Conservation (phyloP, 371 early-diverging fungal species). For the Sporodiniella umbellata region DNA sequence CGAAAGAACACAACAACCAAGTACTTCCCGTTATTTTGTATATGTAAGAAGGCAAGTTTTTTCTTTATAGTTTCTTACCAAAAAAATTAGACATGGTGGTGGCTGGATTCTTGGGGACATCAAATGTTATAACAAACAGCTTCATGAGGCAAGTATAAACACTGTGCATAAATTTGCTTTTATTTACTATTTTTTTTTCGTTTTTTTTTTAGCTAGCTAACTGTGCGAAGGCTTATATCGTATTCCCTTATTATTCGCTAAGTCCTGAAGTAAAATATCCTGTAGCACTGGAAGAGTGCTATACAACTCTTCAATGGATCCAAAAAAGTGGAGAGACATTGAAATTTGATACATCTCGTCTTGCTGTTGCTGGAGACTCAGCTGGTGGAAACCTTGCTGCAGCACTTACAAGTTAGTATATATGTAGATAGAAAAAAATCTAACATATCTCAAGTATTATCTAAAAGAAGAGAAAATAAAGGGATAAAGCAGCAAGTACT, state of each 20-base stretch:
- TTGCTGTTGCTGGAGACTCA: conserved; percentile 31
- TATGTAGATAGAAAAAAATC: too few relatives aligned
- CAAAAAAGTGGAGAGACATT: conserved; percentile 18
- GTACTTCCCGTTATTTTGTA: conserved; percentile 13
- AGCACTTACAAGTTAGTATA: conserved; percentile 22
- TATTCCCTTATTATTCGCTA: conserved; percentile 23
- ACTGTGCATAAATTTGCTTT: too few relatives aligned
- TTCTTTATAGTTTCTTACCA: too few relatives aligned
- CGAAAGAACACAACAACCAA: conserved; percentile 6
- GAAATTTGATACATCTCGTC: conserved; percentile 15
- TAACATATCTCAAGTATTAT: conserved; percentile 14
- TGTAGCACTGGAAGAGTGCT: conserved; percentile 28
- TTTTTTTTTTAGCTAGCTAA: conserved; percentile 13
- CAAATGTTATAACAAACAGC: background rate
- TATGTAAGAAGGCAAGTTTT: conserved; percentile 3
- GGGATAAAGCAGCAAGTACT: conserved; percentile 26
- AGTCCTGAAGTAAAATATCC: conserved; percentile 28
- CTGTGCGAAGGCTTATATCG: conserved; percentile 7
- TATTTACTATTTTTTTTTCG: too few relatives aligned
- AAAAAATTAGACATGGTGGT: conserved; percentile 16
- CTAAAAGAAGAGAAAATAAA: conserved; percentile 17
- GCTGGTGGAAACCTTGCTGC: conserved; percentile 37
- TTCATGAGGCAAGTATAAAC: too few relatives aligned
- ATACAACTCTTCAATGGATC: conserved; percentile 26
- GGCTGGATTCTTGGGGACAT: conserved; percentile 9